These are phyloP conservation scores for Allodekkera sacchari DNA, from an alignment of 805 yeast species.

Conservation along the genomic window DNA sequence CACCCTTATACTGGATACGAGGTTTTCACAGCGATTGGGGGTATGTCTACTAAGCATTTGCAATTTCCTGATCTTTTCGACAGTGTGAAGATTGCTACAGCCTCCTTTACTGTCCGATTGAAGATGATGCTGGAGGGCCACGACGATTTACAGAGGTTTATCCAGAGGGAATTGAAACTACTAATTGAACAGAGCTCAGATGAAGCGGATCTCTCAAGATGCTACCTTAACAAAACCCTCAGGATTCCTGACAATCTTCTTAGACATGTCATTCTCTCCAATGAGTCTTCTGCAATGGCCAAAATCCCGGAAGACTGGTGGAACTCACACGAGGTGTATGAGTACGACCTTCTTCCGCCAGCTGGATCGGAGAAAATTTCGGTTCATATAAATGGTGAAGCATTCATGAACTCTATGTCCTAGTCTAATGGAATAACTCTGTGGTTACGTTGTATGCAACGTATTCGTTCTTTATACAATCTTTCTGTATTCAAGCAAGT, in stretches of 20 bases:
- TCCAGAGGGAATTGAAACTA: slow-evolving; percentile 11
- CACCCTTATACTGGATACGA: slow-evolving; percentile 53
- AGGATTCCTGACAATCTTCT: slow-evolving; percentile 54
- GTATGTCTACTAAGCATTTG: slow-evolving; percentile 21
- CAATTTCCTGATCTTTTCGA: slow-evolving; percentile 18
- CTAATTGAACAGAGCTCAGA: slow-evolving; percentile 10
- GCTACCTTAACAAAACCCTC: slow-evolving; percentile 14
- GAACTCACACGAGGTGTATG: slow-evolving; percentile 53
- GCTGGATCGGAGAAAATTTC: too few relatives aligned
- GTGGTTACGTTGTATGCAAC: too few relatives aligned
- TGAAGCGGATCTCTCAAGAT: slow-evolving; percentile 10
- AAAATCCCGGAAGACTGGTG: slow-evolving; percentile 55
- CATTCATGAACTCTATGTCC: too few relatives aligned
- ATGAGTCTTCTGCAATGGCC: slow-evolving; percentile 65
- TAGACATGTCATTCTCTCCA: slow-evolving; percentile 62
- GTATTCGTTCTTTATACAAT: too few relatives aligned
- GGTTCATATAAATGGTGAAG: too few relatives aligned
- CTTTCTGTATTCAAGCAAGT: too few relatives aligned
- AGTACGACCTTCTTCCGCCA: slow-evolving; percentile 71
- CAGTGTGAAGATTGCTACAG: slow-evolving; percentile 36
- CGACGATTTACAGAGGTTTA: slow-evolving; percentile 35
- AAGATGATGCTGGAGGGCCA: slow-evolving; percentile 44
- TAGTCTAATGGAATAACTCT: too few relatives aligned
- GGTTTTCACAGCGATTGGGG: slow-evolving; percentile 41
- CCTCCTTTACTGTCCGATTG: slow-evolving; percentile 54